Base-by-base conservation (phyloP, 208 protist species). In the Strigomonas culicis region DNA sequence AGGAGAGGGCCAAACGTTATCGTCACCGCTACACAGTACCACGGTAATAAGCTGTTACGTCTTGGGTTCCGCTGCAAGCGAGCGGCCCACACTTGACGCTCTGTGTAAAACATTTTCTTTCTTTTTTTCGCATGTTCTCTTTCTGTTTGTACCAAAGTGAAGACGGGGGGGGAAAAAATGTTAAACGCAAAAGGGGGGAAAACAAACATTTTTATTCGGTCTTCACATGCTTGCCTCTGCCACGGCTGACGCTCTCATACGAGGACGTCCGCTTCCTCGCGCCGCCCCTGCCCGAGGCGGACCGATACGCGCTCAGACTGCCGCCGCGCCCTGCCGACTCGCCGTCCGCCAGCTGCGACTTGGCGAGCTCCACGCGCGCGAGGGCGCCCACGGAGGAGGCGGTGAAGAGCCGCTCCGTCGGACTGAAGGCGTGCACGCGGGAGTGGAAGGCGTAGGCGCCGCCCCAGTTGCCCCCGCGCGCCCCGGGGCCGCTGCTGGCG, bases 341-440 rank as follows among this genome's bases (percentile, higher is more conserved):
- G 13, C 32, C 25, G 32, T 36, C 67, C 39, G 59, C 73, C 22
- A 55, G 52, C 2, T 36, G 58, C 19, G 82, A 72, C 61, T 80
- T 86, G 22, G 75, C 66, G 2, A 74, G 68, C 74, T 93, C 87
- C 55, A 93, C 87, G 0, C 75, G 72, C 7, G 77, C 82, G 25
- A 93, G 63, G 41, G 84, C 79, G 10, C 87, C 87, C 30, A 86
- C 66, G n/a, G 87, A 90, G 25, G 79, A 83, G 17, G 87, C 75
- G 8, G 87, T 84, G 56, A 93, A 93, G 59, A 89, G 65, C 15
- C 87, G 81, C 66, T 93, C 84, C 41, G 50, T 83, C 36, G 87
- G 87, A 25, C 75, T 89, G 41, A 90, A 91, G 24, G 68, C 57
- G 47, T 86, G 77, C 41, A 90, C 50, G 41, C 87, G 81, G 21